Evolutionary conservation across 2,329 filamentous ascomycete genomes (phyloP).

Genomic region (Raffaelea ambrosiae): DNA sequence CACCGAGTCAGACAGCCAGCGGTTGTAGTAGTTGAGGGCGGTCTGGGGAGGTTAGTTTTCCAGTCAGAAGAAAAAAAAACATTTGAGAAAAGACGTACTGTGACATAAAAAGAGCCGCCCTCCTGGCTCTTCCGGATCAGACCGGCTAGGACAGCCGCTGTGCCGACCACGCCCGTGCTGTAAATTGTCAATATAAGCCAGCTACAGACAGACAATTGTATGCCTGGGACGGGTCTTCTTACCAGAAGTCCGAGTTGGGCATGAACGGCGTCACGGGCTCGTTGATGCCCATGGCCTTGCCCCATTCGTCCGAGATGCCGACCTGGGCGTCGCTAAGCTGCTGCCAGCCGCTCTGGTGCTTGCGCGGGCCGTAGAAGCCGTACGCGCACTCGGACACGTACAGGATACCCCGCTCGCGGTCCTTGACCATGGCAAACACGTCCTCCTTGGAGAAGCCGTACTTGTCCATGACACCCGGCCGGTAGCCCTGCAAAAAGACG

Average conservation of each 20-base stretch:
- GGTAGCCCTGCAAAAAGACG: conserved; percentile 44
- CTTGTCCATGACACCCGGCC: conserved; percentile 31
- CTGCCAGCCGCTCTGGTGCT: conserved; percentile 37
- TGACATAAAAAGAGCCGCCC: neutral
- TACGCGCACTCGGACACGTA: conserved; percentile 42
- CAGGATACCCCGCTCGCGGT: conserved; percentile 32
- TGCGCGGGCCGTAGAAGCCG: conserved; percentile 35
- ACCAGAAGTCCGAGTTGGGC: neutral
- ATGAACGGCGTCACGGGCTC: neutral
- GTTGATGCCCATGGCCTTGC: neutral
- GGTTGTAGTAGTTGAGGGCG: neutral
- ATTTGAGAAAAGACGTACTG: too few relatives aligned
- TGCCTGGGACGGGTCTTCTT: too few relatives aligned
- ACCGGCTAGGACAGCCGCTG: neutral
- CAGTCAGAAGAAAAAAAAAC: too few relatives aligned
- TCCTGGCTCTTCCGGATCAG: neutral
- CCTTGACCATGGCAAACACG: conserved; percentile 27
- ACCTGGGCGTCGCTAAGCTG: conserved; percentile 30
- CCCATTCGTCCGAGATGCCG: neutral
- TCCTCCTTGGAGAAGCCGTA: conserved; percentile 29
- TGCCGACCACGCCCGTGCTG: neutral
- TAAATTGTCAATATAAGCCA: neutral
- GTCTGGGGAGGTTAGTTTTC: neutral
- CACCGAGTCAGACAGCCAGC: neutral
- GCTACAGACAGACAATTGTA: too few relatives aligned